These are phyloP conservation scores for Elaeagnus macrophylla DNA, from an alignment of 306 rosid genomes.

Conservation along the genomic window DNA sequence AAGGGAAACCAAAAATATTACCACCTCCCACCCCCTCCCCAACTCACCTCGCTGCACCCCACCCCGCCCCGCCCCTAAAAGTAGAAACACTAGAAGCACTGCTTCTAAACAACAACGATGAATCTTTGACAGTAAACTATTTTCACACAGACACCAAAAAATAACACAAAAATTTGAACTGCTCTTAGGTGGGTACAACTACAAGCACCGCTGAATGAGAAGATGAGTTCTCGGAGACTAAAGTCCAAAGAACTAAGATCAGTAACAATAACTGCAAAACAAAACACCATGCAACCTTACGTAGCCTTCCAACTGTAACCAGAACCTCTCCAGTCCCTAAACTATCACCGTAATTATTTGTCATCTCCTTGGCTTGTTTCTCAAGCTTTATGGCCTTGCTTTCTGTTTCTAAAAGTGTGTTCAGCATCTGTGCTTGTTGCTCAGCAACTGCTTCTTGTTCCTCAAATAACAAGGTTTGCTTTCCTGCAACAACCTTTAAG, in stretches of 20 bases:
- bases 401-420: conserved; percentile 41
- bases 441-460: conserved; percentile 46
- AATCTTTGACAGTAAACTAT: neutral
- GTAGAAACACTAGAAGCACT: neutral
- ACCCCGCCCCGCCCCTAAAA: neutral
- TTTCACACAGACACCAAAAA: neutral
- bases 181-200: conserved; percentile 57
- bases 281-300: conserved; percentile 50
- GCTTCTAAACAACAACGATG: neutral
- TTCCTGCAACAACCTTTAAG: conserved; percentile 29
- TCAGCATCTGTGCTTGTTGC: conserved; percentile 40
- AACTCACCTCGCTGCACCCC: neutral
- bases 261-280: conserved; percentile 41
- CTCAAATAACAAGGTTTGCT: conserved; percentile 27
- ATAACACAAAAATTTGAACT: neutral
- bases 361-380: conserved; percentile 43
- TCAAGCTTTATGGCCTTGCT: conserved; percentile 44
- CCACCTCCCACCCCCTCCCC: too few relatives aligned
- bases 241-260: conserved; percentile 35
- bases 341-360: conserved; percentile 36
- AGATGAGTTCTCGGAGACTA: conserved; percentile 31
- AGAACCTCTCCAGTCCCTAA: conserved; percentile 44
- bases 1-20: neutral
- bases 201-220: conserved; percentile 33
- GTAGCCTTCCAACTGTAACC: conserved; percentile 41